These are phyloP conservation scores for Globisporangium emineosum DNA, from an alignment of 352 stramenopile species.

Conservation along the genomic window DNA sequence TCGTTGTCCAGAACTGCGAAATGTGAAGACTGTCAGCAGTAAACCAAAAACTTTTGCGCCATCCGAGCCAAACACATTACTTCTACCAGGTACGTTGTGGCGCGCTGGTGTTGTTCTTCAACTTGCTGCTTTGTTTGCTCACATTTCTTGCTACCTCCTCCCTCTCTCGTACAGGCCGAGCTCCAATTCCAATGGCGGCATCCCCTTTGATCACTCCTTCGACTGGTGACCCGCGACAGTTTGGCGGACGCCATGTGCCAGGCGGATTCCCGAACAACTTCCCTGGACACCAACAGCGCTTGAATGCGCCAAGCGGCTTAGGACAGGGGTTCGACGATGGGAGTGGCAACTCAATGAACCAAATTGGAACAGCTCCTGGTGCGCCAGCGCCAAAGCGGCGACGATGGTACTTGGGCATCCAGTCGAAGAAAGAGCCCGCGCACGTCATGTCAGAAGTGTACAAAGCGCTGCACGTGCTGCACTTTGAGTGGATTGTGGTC, in stretches of 20 bases:
- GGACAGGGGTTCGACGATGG: slow-evolving; percentile 37
- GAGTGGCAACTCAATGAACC: slow-evolving; percentile 2
- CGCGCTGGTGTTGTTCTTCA: neutral
- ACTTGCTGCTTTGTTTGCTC: neutral
- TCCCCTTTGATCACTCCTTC: slow-evolving; percentile 74
- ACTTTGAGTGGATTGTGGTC: slow-evolving; percentile 97
- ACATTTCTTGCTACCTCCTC: neutral
- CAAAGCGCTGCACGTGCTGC: slow-evolving; percentile 95
- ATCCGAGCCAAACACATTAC: slow-evolving; percentile 56
- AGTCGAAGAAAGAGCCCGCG: slow-evolving; percentile 99
- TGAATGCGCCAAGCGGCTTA: slow-evolving; percentile 15
- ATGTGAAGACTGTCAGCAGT: slow-evolving; percentile 63
- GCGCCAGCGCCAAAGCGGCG: slow-evolving; percentile 64
- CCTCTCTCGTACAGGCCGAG: slow-evolving; percentile 39
- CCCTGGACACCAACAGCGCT: slow-evolving; percentile 8
- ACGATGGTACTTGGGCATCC: slow-evolving; percentile 99
- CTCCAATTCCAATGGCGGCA: slow-evolving; percentile 76
- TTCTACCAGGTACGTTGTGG: slow-evolving; percentile 42
- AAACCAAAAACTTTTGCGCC: slow-evolving; percentile 80
- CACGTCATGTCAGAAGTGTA: slow-evolving; percentile 99
- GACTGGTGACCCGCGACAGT: slow-evolving; percentile 51
- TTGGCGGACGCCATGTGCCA: slow-evolving; percentile 46
- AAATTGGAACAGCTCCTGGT: slow-evolving; percentile 4
- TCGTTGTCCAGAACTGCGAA: slow-evolving; percentile 54
- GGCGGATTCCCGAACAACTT: slow-evolving; percentile 14